A percentile compares a stretch with the other conserved stretches of the same genome.
Conservation (phyloP, 805 yeast species). For the Saccharomycopsis lassenensis region DNA sequence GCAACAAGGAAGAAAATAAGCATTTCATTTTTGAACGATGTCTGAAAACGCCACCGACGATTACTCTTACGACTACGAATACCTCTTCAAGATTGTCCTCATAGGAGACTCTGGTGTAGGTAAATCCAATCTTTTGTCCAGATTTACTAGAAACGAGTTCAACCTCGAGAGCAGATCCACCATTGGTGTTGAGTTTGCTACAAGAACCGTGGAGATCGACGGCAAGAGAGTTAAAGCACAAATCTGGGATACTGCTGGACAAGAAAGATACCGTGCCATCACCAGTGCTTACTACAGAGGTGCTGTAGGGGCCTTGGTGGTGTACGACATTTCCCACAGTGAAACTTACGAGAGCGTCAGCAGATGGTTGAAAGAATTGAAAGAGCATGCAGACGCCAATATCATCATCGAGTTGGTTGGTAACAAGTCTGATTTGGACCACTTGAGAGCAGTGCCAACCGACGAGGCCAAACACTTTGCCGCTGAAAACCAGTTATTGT, state of each 20-base stretch:
- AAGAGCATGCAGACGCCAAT: constrained; percentile 88
- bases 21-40: constrained; percentile 20
- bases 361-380: constrained; percentile 84
- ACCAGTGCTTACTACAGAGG: constrained; percentile 97
- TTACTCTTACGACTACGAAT: constrained; percentile 76
- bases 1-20: not conserved
- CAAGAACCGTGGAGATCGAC: constrained; percentile 82
- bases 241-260: constrained; percentile 99
- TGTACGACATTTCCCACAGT: constrained; percentile 88
- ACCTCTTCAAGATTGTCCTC: constrained; percentile 82
- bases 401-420: constrained; percentile 92
- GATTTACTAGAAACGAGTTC: constrained; percentile 94
- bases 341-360: constrained; percentile 77
- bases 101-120: constrained; percentile 98
- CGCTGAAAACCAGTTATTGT: constrained; percentile 79
- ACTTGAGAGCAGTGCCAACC: constrained; percentile 91
- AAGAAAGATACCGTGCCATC: constrained; percentile 95
- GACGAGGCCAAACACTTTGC: constrained; percentile 96
- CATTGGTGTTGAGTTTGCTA: constrained; percentile 97
- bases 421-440: constrained; percentile 83
- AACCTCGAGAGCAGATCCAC: constrained; percentile 90
- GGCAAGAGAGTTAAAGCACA: constrained; percentile 81
- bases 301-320: constrained; percentile 94
- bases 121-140: constrained; percentile 82
- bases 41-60: constrained; percentile 44